Evolutionary conservation across 768 basidiomycete genomes (phyloP).

Genomic region (Gloeopeniophorella convolvens): DNA sequence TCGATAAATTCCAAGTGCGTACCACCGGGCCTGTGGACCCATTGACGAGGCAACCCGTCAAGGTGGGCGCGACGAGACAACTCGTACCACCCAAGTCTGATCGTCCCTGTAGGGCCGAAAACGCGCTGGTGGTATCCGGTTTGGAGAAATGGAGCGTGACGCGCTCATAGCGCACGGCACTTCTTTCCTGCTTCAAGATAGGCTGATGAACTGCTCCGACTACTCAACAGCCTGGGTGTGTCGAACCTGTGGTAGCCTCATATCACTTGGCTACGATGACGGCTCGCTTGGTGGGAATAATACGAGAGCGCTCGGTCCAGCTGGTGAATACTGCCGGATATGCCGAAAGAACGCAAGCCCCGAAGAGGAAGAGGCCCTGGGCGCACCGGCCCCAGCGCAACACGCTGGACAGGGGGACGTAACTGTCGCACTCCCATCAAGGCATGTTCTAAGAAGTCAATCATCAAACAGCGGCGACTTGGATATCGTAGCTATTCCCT

Average conservation of each 20-base stretch:
- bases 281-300: constrained; percentile 60
- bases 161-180: constrained; percentile 98
- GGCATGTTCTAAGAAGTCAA: constrained; percentile 53
- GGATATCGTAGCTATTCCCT: constrained; percentile 94
- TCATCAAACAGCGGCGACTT: constrained; percentile 76
- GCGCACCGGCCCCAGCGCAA: constrained; percentile 48
- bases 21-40: constrained; percentile 97
- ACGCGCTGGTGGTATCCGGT: constrained; percentile 97
- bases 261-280: constrained; percentile 95
- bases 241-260: constrained; percentile 89
- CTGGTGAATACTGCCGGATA: constrained; percentile 93
- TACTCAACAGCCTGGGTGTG: constrained; percentile 99
- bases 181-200: constrained; percentile 95
- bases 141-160: constrained; percentile 99
- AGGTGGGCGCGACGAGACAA: constrained; percentile 35
- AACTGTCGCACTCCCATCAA: constrained; percentile 56
- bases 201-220: constrained; percentile 99
- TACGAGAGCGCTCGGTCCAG: constrained; percentile 58
- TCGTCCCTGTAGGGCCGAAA: constrained; percentile 66
- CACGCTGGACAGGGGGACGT: constrained; percentile 41
- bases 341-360: constrained; percentile 71
- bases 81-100: not conserved
- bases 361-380: constrained; percentile 54
- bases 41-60: constrained; percentile 93
- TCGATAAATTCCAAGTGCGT: constrained; percentile 99